Percentiles rank a stretch among this genome's conserved stretches.
These are phyloP conservation scores for Solanum sitiens DNA, from an alignment of 257 asterid genomes.

Conservation along the genomic window DNA sequence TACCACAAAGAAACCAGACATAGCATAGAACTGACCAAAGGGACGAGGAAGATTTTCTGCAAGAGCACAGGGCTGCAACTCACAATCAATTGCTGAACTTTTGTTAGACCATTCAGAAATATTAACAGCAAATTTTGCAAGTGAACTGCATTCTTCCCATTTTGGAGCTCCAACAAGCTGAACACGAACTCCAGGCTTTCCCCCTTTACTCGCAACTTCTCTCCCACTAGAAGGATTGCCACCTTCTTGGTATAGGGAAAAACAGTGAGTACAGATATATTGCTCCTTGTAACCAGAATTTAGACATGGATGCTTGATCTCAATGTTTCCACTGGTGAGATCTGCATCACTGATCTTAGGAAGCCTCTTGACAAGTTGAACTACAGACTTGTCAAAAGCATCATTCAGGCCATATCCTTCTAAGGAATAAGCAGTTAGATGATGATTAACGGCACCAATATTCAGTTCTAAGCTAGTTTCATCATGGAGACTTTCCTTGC, in stretches of 20 bases:
- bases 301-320: constrained; percentile 89
- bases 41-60: constrained; percentile 68
- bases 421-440: constrained; percentile 80
- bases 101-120: constrained; percentile 71
- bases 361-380: constrained; percentile 49
- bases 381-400: constrained; percentile 92
- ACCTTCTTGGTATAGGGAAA: constrained; percentile 30
- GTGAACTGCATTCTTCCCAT: constrained; percentile 82
- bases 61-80: constrained; percentile 83
- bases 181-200: constrained; percentile 41
- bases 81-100: constrained; percentile 57
- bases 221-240: constrained; percentile 40
- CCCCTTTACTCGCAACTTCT: constrained; percentile 26
- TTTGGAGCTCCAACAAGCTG: constrained; percentile 69
- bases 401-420: constrained; percentile 94
- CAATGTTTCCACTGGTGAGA: constrained; percentile 37
- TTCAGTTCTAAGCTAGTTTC: constrained; percentile 65
- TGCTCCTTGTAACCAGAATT: constrained; percentile 71
- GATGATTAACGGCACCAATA: constrained; percentile 73
- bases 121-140: constrained; percentile 73
- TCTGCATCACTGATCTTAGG: constrained; percentile 48
- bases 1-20: constrained; percentile 95
- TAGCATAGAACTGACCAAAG: constrained; percentile 70
- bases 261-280: constrained; percentile 60
- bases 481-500: constrained; percentile 23